phyloP scores from a whole-genome alignment of 164 flowering plant species.

The Saururus chinensis region DNA sequence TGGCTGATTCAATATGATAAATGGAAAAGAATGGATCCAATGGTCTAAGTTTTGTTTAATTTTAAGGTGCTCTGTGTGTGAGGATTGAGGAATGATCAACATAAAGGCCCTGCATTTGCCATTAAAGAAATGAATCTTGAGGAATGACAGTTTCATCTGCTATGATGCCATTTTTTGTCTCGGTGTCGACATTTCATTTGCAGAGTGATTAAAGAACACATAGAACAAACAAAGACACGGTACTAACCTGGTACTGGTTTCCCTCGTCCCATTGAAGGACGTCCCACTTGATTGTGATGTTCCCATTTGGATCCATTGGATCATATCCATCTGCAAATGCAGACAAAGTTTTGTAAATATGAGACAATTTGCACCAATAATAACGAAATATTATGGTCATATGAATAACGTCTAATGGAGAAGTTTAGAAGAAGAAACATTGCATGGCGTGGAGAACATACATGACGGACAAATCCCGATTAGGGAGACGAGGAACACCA shows the following conservation, averaged over 20 bases:
- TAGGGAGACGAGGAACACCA: neutral
- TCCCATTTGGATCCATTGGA: conserved; percentile 56
- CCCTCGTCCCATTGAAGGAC: conserved; percentile 15
- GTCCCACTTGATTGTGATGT: conserved; percentile 70
- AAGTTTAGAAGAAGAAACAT: neutral
- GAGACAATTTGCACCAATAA: too few species aligned
- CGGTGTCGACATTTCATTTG: too few species aligned
- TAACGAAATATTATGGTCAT: too few species aligned
- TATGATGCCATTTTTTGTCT: too few species aligned
- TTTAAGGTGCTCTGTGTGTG: neutral
- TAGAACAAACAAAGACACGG: neutral
- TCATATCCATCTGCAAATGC: conserved; percentile 53
- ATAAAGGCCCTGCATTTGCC: neutral
- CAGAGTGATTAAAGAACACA: neutral
- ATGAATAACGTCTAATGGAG: neutral
- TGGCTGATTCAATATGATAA: neutral
- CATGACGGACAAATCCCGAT: neutral
- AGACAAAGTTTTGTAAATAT: too few species aligned
- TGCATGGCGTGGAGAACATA: neutral
- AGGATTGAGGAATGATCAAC: too few species aligned
- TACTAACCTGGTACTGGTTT: conserved; percentile 33
- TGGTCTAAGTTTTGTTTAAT: neutral
- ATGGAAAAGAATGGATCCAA: neutral
- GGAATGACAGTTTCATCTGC: too few species aligned
- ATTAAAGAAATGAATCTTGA: too few species aligned